Evolutionary conservation across 179 eudicot species (phyloP), one percentile per base, ranked within the genome.

Genomic region (Gypsophila paniculata): DNA sequence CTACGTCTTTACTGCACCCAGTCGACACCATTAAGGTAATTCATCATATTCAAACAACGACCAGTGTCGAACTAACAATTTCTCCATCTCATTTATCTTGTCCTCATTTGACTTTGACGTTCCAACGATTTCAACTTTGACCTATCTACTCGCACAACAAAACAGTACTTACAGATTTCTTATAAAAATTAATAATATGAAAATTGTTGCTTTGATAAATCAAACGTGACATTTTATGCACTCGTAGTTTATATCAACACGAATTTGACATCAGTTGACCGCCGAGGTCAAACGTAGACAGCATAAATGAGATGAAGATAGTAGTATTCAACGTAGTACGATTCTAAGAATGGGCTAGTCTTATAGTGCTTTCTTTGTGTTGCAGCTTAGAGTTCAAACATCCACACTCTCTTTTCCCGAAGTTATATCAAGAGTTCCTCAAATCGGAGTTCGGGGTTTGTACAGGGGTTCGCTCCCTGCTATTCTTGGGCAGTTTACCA

Each of bases 341-440:
- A 8, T 11, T 46, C 0, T 46, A 46, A 12, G 60, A 54, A 54
- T 8, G 12, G 60, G 60, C 22, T 8, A 17, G 11, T 59, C 64
- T 83, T 72, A 77, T 69, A 75, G 63, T 74, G 68, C 58, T 67
- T 69, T 77, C 11, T 42, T 75, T 75, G 68, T 76, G 76, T 78
- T 23, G n/a, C 88, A 94, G 99, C 90, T 96, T 74, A 86, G 83
- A 72, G 96, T 94, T 61, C 99, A 94, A 87, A 90, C 97, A 74
- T 91, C 96, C 22, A 82, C 96, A 7, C 88, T 89, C 55, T 77
- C 88, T 71, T 94, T 94, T 72, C 91, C 91, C 8, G 92, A 91
- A 79, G 85, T 94, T 67, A 77, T 91, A 69, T 81, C 99, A 61
- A 87, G 89, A 81, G 82, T 94, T 68, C 99, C 99, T 13, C 77